These are phyloP conservation scores for Mortierella sp. DNA, from an alignment of 371 early-diverging fungal species.

Conservation along the genomic window DNA sequence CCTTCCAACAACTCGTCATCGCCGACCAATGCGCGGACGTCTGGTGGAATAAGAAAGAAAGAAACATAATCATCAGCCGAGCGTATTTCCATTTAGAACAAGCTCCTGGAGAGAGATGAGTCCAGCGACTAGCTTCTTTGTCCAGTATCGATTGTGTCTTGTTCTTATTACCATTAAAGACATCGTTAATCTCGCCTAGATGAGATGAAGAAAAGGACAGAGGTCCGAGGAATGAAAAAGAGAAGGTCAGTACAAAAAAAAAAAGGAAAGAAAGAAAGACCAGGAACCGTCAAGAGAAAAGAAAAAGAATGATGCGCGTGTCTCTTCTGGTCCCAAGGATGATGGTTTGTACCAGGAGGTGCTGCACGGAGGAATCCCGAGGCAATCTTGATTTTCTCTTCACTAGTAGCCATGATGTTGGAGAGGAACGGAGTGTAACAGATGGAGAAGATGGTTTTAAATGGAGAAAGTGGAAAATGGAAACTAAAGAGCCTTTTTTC, in stretches of 20 bases:
- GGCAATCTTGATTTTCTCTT: constrained; percentile 83
- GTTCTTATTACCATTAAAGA: constrained; percentile 94
- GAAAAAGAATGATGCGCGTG: no score
- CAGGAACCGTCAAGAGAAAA: no score
- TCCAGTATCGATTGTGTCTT: neutral
- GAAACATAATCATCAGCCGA: neutral
- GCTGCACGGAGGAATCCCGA: constrained; percentile 83
- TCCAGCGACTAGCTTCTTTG: neutral
- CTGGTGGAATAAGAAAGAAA: constrained; percentile 56
- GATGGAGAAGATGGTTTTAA: neutral
- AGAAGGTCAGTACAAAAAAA: neutral
- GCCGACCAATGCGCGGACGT: constrained; percentile 85
- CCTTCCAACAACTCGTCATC: constrained; percentile 83
- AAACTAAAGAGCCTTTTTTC: no score
- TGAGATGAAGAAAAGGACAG: neutral
- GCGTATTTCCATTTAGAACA: neutral
- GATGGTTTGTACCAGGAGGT: constrained; percentile 83
- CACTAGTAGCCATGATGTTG: constrained; percentile 45
- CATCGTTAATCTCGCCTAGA: constrained; percentile 89
- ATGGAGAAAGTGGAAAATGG: neutral
- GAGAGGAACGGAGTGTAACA: neutral
- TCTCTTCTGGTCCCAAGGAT: neutral
- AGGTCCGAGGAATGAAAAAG: neutral
- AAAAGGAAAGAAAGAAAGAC: no score
- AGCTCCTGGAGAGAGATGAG: neutral